Conservation (phyloP, 352 stramenopile genomes). For the Globisporangium canariense region DNA sequence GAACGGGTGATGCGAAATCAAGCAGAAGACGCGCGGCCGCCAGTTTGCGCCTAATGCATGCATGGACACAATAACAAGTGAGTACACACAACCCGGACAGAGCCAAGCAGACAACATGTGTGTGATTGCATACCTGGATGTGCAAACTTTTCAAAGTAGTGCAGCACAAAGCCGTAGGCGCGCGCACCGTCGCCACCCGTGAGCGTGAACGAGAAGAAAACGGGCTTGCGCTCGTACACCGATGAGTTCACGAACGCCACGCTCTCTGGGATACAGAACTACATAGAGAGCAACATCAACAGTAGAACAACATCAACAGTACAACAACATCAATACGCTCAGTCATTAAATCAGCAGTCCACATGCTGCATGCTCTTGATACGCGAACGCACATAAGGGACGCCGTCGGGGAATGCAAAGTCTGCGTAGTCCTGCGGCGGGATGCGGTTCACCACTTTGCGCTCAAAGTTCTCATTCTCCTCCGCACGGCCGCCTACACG, state of each 20-base stretch:
- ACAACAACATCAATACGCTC: neutral
- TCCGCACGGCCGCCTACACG: constrained; percentile 10
- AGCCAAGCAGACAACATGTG: neutral
- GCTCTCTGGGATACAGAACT: constrained; percentile 78
- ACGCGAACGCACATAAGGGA: constrained; percentile 50
- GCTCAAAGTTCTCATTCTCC: constrained; percentile 40
- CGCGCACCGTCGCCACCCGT: constrained; percentile 66
- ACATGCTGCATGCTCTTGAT: neutral
- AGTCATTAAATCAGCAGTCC: neutral
- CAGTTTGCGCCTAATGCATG: constrained; percentile 21
- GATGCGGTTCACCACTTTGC: constrained; percentile 39
- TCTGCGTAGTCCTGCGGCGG: constrained; percentile 46
- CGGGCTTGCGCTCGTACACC: constrained; percentile 57
- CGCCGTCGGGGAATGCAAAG: constrained; percentile 64
- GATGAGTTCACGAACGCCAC: constrained; percentile 33
- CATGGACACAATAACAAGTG: neutral
- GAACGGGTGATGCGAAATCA: constrained; percentile 80
- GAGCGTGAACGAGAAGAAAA: constrained; percentile 81
- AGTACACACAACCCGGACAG: neutral
- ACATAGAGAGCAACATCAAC: neutral
- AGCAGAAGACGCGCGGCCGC: constrained; percentile 60
- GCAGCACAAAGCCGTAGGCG: constrained; percentile 71
- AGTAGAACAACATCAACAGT: neutral
- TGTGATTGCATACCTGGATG: constrained; percentile 14
- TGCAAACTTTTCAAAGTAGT: constrained; percentile 41